A percentile compares a stretch with the other conserved stretches of the same genome.
Evolutionary conservation across 257 asterid species (phyloP).

Genomic region (Fraxinus excelsior): DNA sequence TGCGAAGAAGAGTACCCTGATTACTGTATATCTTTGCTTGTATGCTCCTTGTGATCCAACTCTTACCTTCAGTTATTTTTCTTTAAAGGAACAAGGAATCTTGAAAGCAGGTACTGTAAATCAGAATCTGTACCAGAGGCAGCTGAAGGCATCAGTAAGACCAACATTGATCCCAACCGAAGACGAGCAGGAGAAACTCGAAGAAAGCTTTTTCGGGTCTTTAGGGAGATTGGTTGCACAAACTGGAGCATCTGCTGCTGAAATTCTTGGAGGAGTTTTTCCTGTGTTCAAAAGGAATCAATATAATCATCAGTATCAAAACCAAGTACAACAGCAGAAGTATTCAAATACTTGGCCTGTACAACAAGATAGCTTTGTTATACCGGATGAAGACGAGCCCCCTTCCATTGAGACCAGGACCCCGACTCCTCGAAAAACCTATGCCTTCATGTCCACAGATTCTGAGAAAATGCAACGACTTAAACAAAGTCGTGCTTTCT

Average conservation of each 20-base stretch:
- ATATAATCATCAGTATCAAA: conserved; percentile 36
- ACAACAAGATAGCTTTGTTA: conserved; percentile 84
- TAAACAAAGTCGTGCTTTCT: conserved; percentile 70
- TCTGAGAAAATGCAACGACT: conserved; percentile 90
- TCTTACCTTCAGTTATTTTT: conserved; percentile 19
- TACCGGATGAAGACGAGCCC: conserved; percentile 78
- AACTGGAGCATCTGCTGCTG: conserved; percentile 63
- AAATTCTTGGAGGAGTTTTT: conserved; percentile 65
- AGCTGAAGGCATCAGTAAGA: conserved; percentile 51
- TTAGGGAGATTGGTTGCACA: conserved; percentile 55
- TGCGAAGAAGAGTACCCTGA: not conserved
- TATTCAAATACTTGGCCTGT: conserved; percentile 59
- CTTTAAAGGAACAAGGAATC: conserved; percentile 45
- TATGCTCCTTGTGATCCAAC: not conserved
- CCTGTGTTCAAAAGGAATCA: conserved; percentile 60
- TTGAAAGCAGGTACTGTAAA: conserved; percentile 35
- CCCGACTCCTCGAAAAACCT: conserved; percentile 88
- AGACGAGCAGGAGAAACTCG: conserved; percentile 78
- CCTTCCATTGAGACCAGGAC: conserved; percentile 72
- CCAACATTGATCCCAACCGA: conserved; percentile 74
- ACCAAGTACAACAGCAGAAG: conserved; percentile 52
- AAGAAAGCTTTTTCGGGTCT: conserved; percentile 68
- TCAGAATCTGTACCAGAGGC: conserved; percentile 47
- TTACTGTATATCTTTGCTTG: not conserved
- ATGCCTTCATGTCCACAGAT: conserved; percentile 89